Evolutionary conservation across 108 stramenopile genomes (phyloP).

Genomic region (Poteriospumella lacustris): DNA sequence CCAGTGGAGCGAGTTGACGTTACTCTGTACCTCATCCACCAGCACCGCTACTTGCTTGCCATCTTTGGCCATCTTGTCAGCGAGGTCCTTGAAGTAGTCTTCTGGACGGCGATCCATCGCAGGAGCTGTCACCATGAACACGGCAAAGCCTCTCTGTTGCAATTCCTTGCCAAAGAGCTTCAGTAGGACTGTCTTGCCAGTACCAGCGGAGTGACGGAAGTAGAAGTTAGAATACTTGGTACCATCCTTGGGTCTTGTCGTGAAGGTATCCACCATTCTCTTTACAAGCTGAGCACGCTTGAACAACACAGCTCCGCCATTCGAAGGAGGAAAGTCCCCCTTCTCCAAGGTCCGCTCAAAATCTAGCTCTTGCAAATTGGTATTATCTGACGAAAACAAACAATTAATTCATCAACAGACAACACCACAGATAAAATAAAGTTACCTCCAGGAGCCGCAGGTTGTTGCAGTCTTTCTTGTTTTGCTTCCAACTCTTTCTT

Average conservation of each 20-base stretch:
- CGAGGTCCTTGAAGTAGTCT: slow-evolving; percentile 6
- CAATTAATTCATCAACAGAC: slow-evolving; percentile 8
- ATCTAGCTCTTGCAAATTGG: slow-evolving; percentile 7
- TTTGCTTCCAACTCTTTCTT: background rate
- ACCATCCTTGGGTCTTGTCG: slow-evolving; percentile 2
- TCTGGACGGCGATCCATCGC: slow-evolving; percentile 5
- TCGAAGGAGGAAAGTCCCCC: slow-evolving; percentile 2
- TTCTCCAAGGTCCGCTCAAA: slow-evolving; percentile 6
- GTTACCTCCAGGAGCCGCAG: slow-evolving; percentile 1
- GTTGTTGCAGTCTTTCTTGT: slow-evolving; percentile 2
- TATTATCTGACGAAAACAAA: slow-evolving; percentile 9
- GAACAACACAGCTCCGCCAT: slow-evolving; percentile 2
- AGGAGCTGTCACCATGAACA: slow-evolving; percentile 2
- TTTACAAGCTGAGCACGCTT: slow-evolving; percentile 7
- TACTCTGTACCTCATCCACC: slow-evolving; percentile 1
- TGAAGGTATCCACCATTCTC: slow-evolving; percentile 7
- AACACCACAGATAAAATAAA: slow-evolving; percentile 9
- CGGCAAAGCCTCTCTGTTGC: slow-evolving; percentile 2
- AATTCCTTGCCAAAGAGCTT: slow-evolving; percentile 7
- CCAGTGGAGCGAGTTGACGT: slow-evolving; percentile 6
- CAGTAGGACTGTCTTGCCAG: slow-evolving; percentile 6
- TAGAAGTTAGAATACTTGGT: slow-evolving; percentile 8
- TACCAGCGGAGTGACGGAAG: slow-evolving; percentile 6
- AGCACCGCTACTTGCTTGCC: slow-evolving; percentile 6
- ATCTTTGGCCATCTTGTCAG: slow-evolving; percentile 7